Percentiles rank a stretch among this genome's conserved stretches.
phyloP scores from a whole-genome alignment of 495 filamentous ascomycete species.

The Jackrogersella multiformis region DNA sequence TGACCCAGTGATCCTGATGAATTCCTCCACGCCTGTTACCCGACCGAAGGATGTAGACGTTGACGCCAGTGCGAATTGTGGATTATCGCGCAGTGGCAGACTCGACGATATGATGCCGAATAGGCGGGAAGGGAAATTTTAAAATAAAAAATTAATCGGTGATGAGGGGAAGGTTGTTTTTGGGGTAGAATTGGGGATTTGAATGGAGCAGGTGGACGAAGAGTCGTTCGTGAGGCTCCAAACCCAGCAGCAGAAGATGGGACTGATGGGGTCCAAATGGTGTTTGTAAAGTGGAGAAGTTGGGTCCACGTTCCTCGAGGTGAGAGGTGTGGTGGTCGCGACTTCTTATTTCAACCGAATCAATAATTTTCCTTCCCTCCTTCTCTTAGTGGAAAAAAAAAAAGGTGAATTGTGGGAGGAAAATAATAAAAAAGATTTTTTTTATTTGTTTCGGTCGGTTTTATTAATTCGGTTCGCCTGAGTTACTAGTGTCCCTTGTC shows the following conservation, averaged over 20 bases:
- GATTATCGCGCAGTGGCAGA: conserved; percentile 38
- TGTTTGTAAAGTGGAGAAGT: conserved; percentile 51
- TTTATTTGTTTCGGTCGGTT: conserved; percentile 41
- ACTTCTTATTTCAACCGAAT: conserved; percentile 49
- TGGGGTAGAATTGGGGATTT: conserved; percentile 51
- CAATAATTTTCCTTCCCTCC: conserved; percentile 33
- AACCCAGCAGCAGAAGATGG: conserved; percentile 51
- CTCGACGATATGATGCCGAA: conserved; percentile 35
- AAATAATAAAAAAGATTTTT: conserved; percentile 7
- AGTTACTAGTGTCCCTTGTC: conserved; percentile 43
- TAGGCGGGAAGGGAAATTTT: conserved; percentile 18
- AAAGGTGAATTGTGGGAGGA: conserved; percentile 52
- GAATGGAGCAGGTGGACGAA: conserved; percentile 43
- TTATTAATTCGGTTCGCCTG: conserved; percentile 40
- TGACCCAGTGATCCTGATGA: conserved; percentile 33
- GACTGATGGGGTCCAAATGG: conserved; percentile 62
- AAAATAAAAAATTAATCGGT: conserved; percentile 27
- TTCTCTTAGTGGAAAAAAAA: conserved; percentile 13
- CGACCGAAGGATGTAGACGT: conserved; percentile 38
- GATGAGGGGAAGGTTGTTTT: conserved; percentile 47
- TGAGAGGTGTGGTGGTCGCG: conserved; percentile 47
- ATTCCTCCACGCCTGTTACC: conserved; percentile 48
- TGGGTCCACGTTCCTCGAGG: conserved; percentile 49
- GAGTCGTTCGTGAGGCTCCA: conserved; percentile 49
- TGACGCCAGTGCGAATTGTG: conserved; percentile 44